Base-by-base conservation (phyloP, 345 rosid species). In the Salix caprea region DNA sequence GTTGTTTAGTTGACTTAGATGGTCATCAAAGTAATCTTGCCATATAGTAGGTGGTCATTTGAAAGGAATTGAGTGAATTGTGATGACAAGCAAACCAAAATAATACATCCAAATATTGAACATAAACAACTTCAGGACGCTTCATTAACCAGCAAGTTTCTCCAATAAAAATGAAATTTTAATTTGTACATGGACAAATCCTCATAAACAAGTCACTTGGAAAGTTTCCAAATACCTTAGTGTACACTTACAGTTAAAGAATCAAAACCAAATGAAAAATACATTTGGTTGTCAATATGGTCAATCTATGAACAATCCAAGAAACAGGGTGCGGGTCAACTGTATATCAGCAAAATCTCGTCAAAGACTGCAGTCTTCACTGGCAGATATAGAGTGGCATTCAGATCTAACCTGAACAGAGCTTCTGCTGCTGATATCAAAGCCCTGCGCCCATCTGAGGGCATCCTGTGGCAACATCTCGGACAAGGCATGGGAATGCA, bases 391-490 rank as follows among this genome's bases (percentile, higher is more conserved):
- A 0, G 91, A 86, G 64, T 89, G 89, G 83, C 89, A 94, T 85
- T 88, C 97, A 16, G 90, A 86, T 80, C 88, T 91, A 71, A 87
- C 90, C 50, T 84, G 69, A 72, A 82, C 84, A 24, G 90, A 76
- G 78, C 87, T 88, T 85, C 91, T 86, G 72, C 85, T 85, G 74
- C 89, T 82, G 83, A 91, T 91, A 83, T 93, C 97, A 54, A 93
- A 93, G 73, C 93, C 97, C 83, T 91, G 96, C 83, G 93, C 80
- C 75, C 88, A 87, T 70, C 89, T 88, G 32, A 91, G 91, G 60
- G 83, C 89, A 76, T 95, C 92, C 73, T 88, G 91, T 77, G 86
- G 96, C 87, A 86, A 79, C 78, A 89, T 80, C 23, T 90, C 93
- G 1, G 94, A 80, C 77, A 76, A 89, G 69, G 82, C 71, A 52